Conservation (phyloP, 2,329 filamentous ascomycete genomes). For the Aspergillus sp. region DNA sequence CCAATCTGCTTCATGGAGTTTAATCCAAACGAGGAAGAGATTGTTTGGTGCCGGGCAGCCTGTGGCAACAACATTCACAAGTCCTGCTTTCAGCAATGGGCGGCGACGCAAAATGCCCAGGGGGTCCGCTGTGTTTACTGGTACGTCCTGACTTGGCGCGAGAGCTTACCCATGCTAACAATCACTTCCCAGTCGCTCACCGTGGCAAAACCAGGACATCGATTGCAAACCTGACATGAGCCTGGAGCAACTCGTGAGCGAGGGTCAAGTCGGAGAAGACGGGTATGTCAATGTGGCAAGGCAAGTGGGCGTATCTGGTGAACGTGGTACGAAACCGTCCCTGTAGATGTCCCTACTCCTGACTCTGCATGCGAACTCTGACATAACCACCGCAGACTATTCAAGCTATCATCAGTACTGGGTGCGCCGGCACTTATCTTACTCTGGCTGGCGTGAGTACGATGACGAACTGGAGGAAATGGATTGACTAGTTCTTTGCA, state of each 20-base stretch:
- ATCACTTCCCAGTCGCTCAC: slow-evolving; percentile 35
- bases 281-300: slow-evolving; percentile 48
- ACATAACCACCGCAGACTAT: slow-evolving; percentile 29
- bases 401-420: slow-evolving; percentile 44
- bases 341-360: slow-evolving; percentile 17
- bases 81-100: slow-evolving; percentile 58
- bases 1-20: slow-evolving; percentile 63
- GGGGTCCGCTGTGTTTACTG: slow-evolving; percentile 48
- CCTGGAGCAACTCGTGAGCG: slow-evolving; percentile 30
- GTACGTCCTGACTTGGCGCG: slow-evolving; percentile 25
- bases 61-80: slow-evolving; percentile 66
- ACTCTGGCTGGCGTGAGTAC: slow-evolving; percentile 18
- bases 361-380: not conserved
- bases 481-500: not conserved
- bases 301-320: slow-evolving; percentile 41
- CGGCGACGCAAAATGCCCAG: slow-evolving; percentile 30
- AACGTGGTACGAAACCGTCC: slow-evolving; percentile 36
- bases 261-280: slow-evolving; percentile 31
- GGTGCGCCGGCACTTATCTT: slow-evolving; percentile 28
- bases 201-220: slow-evolving; percentile 38
- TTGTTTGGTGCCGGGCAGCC: slow-evolving; percentile 59
- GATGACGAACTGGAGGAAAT: not conserved
- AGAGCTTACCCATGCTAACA: not conserved
- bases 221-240: slow-evolving; percentile 22
- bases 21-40: slow-evolving; percentile 45